Evolutionary conservation across 2,329 filamentous ascomycete genomes (phyloP).

Genomic region (Trichoderma simmonsii): DNA sequence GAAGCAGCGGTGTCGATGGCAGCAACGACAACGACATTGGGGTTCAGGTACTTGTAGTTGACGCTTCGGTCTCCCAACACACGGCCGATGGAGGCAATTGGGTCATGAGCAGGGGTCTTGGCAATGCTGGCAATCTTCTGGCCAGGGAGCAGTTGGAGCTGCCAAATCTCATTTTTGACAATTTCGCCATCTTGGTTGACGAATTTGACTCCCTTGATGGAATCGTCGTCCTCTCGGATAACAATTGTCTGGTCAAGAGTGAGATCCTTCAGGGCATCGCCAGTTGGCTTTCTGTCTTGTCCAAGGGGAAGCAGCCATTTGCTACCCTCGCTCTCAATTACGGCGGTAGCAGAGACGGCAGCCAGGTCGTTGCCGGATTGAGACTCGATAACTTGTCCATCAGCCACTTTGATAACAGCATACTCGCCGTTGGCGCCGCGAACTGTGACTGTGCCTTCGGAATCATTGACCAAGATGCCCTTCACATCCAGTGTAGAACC

Average conservation of each 20-base stretch:
- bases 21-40: constrained; percentile 76
- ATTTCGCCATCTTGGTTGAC: constrained; percentile 40
- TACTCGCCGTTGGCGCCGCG: constrained; percentile 61
- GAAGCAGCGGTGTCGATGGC: constrained; percentile 57
- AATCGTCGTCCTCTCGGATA: constrained; percentile 46
- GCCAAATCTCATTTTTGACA: constrained; percentile 61
- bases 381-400: constrained; percentile 50
- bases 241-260: constrained; percentile 55
- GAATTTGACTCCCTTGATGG: constrained; percentile 56
- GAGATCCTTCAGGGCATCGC: constrained; percentile 43
- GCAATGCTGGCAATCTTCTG: constrained; percentile 68
- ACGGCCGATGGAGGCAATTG: constrained; percentile 89
- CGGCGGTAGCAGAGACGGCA: constrained; percentile 41
- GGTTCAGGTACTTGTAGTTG: constrained; percentile 94
- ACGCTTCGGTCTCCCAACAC: constrained; percentile 91
- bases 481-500: constrained; percentile 60
- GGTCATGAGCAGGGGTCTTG: constrained; percentile 70
- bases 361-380: constrained; percentile 15
- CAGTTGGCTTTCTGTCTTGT: constrained; percentile 44
- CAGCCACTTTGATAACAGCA: constrained; percentile 52
- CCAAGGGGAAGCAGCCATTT: constrained; percentile 55
- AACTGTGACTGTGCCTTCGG: constrained; percentile 53
- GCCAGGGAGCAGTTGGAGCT: constrained; percentile 62
- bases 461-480: constrained; percentile 62
- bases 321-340: constrained; percentile 51